Evolutionary conservation across 2,329 filamentous ascomycete genomes (phyloP), one percentile per base, ranked within the genome.

Genomic region (Neurospora sp.): DNA sequence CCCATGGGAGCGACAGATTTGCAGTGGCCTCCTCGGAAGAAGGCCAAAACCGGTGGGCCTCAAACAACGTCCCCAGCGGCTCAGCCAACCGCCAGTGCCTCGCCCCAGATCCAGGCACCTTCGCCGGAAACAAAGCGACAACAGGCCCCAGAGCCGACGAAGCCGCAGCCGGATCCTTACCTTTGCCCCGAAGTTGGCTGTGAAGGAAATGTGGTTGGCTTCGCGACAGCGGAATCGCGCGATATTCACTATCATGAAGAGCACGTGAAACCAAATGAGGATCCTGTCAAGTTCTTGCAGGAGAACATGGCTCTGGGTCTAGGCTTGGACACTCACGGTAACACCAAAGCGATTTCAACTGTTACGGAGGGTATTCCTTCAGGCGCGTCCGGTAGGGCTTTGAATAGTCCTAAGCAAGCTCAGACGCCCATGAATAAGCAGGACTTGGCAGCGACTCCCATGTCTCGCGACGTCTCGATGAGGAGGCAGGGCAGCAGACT

Each of bases 231-330:
- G 72, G 85, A 88, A 73, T 83, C 83, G 12, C 80, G 84, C 67
- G 82, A 83, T 69, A 76, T 78, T 11, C 88, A 90, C 74, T 78
- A 83, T 8, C 81, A 86, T n/a, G 85, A 89, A 70, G 87, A 89
- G 75, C 88, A 90, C 73, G 78, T 82, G 28, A 85, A 83, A 75
- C 87, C 87, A 6, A 79, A 81, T 57, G 81, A 86, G 72, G 80
- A 90, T 70, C 87, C 88, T 2, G 62, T 82, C 69, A 85, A 84
- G 72, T 90, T 84, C 74, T 79, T 82, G 17, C 75, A 81, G 67
- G 86, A 88, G 67, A 83, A 81, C 66, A 75, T 89, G 40, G 82
- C 83, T 0, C 73, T 80, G 15, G 78, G 80, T 0, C 76, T 89
- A 2, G 86, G 85, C 4, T 75, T 88, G n/a, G 85, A 87, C 74